phyloP scores from a whole-genome alignment of 805 yeast species.

The Ogataea wickerhamii region DNA sequence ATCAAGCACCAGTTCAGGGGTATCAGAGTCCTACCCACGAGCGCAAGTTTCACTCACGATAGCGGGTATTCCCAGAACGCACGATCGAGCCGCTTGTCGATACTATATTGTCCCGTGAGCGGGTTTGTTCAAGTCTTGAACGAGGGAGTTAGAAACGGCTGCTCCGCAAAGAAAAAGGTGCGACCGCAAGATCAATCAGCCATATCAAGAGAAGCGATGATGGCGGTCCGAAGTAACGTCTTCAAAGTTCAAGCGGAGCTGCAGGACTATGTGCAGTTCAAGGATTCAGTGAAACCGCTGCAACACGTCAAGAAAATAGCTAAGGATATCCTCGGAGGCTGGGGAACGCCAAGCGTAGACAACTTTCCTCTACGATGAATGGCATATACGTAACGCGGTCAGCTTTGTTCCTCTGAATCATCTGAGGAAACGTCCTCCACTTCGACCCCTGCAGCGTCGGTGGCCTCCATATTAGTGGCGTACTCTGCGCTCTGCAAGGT shows the following conservation, averaged over 20 bases:
- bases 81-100: slow-evolving; percentile 26
- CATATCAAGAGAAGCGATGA: slow-evolving; percentile 10
- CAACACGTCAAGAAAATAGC: slow-evolving; percentile 5
- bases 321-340: slow-evolving; percentile 10
- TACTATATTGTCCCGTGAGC: slow-evolving; percentile 25
- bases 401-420: slow-evolving; percentile 18
- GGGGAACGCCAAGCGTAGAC: slow-evolving; percentile 10
- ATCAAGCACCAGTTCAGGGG: slow-evolving; percentile 2
- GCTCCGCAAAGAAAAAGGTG: slow-evolving; percentile 14
- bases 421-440: slow-evolving; percentile 28
- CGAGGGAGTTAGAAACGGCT: slow-evolving; percentile 62
- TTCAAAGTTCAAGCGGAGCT: background rate
- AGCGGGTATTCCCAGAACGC: slow-evolving; percentile 9
- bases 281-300: slow-evolving; percentile 3
- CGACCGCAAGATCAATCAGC: slow-evolving; percentile 15
- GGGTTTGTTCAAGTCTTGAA: slow-evolving; percentile 39
- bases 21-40: slow-evolving; percentile 17
- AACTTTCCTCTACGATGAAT: slow-evolving; percentile 4
- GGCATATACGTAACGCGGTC: slow-evolving; percentile 15
- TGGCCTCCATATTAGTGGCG: slow-evolving; percentile 44
- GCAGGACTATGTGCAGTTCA: slow-evolving; percentile 16
- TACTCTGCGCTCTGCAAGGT: slow-evolving; percentile 80
- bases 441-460: slow-evolving; percentile 24
- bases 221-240: slow-evolving; percentile 3
- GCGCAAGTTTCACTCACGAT: slow-evolving; percentile 2